Conservation (phyloP, 345 rosid genomes). For the Noccaea caerulescens region DNA sequence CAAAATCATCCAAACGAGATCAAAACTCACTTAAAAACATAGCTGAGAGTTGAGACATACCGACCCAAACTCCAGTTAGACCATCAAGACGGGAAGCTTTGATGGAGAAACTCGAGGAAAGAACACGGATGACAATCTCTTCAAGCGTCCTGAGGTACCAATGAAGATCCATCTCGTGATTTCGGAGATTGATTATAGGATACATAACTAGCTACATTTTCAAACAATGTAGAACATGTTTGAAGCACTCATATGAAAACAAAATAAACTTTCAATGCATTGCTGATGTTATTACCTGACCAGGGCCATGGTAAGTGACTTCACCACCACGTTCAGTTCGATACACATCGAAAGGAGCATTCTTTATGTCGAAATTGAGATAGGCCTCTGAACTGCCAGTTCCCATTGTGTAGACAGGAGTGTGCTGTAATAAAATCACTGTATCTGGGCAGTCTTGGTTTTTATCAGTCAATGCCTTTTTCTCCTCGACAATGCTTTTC, state of each 20-base stretch:
- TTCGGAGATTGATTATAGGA: conserved; percentile 81
- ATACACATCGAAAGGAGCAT: conserved; percentile 73
- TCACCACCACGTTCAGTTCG: conserved; percentile 92
- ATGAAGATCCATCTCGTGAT: conserved; percentile 94
- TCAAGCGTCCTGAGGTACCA: conserved; percentile 94
- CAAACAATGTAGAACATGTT: too few species aligned
- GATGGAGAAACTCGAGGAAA: conserved; percentile 65
- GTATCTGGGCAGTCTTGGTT: conserved; percentile 69
- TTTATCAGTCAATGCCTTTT: conserved; percentile 58
- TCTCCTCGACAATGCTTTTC: conserved; percentile 57
- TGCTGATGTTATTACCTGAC: conserved; percentile 60
- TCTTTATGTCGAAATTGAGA: conserved; percentile 60
- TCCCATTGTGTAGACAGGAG: conserved; percentile 82
- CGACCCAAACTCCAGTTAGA: conserved; percentile 90
- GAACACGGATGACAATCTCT: conserved; percentile 79
- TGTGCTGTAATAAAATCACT: conserved; percentile 68
- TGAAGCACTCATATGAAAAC: conserved; percentile 6
- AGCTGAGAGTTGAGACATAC: conserved; percentile 45
- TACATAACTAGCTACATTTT: conserved; percentile 83
- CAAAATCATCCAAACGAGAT: background rate
- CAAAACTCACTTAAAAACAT: background rate
- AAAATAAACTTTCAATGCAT: conserved; percentile 26
- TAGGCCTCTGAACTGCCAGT: conserved; percentile 57
- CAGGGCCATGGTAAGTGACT: conserved; percentile 94
- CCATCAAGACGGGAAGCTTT: conserved; percentile 74